These are phyloP conservation scores for Laguncularia racemosa DNA, from an alignment of 345 rosid genomes.

Conservation along the genomic window DNA sequence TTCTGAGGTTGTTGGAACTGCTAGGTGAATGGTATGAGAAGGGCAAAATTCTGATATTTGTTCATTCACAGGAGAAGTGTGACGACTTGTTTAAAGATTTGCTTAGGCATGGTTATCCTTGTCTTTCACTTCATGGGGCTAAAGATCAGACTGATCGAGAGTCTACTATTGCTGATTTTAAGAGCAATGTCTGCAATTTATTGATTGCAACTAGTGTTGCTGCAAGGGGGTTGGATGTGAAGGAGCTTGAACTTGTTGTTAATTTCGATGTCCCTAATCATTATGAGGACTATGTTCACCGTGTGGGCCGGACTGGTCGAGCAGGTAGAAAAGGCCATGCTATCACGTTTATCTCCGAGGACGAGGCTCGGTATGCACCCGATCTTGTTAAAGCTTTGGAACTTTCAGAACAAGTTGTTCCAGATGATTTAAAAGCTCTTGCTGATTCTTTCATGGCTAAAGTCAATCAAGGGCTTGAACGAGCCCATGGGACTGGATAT, in stretches of 20 bases:
- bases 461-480: slow-evolving; percentile 92
- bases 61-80: slow-evolving; percentile 85
- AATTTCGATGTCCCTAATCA: slow-evolving; percentile 92
- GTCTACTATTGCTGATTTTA: slow-evolving; percentile 84
- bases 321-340: slow-evolving; percentile 97
- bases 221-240: slow-evolving; percentile 95
- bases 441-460: slow-evolving; percentile 87
- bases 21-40: slow-evolving; percentile 97
- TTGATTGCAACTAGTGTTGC: slow-evolving; percentile 91
- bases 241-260: slow-evolving; percentile 89
- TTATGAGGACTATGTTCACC: slow-evolving; percentile 95
- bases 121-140: slow-evolving; percentile 94
- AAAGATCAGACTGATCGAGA: slow-evolving; percentile 97
- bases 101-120: slow-evolving; percentile 75
- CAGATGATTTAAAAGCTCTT: slow-evolving; percentile 76
- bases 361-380: slow-evolving; percentile 92
- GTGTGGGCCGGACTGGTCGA: slow-evolving; percentile 96
- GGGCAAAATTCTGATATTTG: slow-evolving; percentile 84
- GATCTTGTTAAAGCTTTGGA: slow-evolving; percentile 92
- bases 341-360: slow-evolving; percentile 84
- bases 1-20: slow-evolving; percentile 74
- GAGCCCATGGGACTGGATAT: slow-evolving; percentile 94
- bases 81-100: slow-evolving; percentile 75
- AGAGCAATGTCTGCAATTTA: slow-evolving; percentile 86
- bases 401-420: slow-evolving; percentile 94